Conservation (phyloP, 148 eudicot genomes). For the Fallopia convolvulus region DNA sequence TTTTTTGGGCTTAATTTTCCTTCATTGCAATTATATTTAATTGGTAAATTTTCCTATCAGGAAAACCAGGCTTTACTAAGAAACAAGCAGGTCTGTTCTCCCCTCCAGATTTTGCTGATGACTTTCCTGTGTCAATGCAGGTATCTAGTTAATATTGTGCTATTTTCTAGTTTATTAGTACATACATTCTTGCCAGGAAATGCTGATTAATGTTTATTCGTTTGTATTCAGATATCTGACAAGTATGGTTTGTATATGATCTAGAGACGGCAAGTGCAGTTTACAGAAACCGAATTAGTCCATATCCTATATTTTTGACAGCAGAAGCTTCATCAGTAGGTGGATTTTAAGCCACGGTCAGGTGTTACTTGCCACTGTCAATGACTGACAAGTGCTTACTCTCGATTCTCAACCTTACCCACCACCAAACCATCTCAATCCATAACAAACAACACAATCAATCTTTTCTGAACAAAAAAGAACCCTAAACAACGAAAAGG, state of each 20-base stretch:
- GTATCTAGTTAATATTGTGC: conserved; percentile 19
- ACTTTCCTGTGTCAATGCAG: conserved; percentile 81
- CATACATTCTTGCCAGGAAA: not conserved
- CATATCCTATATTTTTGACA: conserved; percentile 71
- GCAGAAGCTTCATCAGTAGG: conserved; percentile 74
- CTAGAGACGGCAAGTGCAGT: conserved; percentile 75
- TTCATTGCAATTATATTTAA: conserved; percentile 3
- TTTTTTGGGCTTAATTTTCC: not conserved
- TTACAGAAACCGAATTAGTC: conserved; percentile 69
- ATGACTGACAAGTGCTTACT: too few relatives aligned
- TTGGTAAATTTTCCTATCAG: conserved; percentile 19
- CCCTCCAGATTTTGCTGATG: conserved; percentile 78
- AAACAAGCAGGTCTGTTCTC: conserved; percentile 78
- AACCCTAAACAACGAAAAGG: not conserved
- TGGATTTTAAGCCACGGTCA: conserved; percentile 79
- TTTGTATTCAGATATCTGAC: conserved; percentile 48
- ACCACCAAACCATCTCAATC: too few relatives aligned
- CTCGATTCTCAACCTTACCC: too few relatives aligned
- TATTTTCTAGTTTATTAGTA: not conserved
- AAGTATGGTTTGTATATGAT: conserved; percentile 67
- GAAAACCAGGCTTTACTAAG: conserved; percentile 54
- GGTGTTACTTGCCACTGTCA: conserved; percentile 70
- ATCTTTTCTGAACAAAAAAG: too few relatives aligned
- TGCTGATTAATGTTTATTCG: not conserved
- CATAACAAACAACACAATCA: too few relatives aligned